Evolutionary conservation across 441 rosid species (phyloP).

Genomic region (Corymbia citriodora): DNA sequence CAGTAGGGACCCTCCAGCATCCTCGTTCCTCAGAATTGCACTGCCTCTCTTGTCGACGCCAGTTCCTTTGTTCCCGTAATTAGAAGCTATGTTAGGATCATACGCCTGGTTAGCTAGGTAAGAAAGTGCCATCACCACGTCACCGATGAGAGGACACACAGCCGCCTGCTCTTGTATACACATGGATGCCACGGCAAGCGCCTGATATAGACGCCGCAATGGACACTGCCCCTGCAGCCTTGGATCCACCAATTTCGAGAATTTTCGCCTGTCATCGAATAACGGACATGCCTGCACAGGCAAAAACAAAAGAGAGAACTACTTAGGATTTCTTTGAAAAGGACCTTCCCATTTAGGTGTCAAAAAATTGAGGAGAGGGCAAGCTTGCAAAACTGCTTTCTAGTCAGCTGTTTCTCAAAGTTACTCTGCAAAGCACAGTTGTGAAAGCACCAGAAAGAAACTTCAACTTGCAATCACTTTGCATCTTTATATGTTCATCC

Average conservation of each 20-base stretch:
- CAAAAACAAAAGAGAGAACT: background rate
- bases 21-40: background rate
- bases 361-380: background rate
- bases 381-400: background rate
- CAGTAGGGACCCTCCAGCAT: background rate
- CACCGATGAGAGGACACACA: background rate
- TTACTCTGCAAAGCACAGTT: background rate
- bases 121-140: slow-evolving; percentile 2
- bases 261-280: slow-evolving; percentile 1
- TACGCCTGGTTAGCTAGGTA: background rate
- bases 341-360: background rate
- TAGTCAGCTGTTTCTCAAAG: background rate
- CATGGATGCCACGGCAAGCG: slow-evolving; percentile 2
- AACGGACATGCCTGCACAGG: background rate
- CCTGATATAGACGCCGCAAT: slow-evolving; percentile 1
- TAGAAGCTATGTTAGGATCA: background rate
- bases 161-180: slow-evolving; percentile 1
- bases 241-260: slow-evolving; percentile 3
- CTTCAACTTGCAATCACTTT: background rate
- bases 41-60: background rate
- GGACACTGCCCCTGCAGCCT: background rate
- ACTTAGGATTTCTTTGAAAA: background rate
- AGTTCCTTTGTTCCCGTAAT: background rate
- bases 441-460: background rate
- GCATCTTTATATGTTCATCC: background rate